Percentiles rank a stretch among this genome's conserved stretches.
These are phyloP conservation scores for Rhytidiadelphus loreus DNA, from an alignment of 225 moss, liverwort and hornwort genomes.

Conservation along the genomic window DNA sequence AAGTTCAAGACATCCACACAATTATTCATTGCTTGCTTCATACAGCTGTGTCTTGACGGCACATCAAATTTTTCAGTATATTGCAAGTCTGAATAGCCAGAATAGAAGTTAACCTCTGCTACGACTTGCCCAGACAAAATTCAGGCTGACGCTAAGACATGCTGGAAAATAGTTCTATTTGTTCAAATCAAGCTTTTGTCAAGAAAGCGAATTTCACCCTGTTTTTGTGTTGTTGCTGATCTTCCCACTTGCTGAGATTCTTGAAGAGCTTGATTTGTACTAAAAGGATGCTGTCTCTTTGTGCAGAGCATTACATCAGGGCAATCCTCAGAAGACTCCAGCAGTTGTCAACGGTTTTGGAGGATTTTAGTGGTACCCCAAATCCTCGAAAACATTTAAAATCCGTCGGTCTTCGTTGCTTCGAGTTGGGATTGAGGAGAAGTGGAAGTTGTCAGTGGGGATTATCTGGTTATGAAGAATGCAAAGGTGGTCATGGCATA, in stretches of 20 bases:
- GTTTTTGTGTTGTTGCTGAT: background rate
- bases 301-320: background rate
- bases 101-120: background rate
- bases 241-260: background rate
- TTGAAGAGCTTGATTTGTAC: background rate
- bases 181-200: background rate
- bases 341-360: background rate
- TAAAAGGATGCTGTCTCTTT: background rate
- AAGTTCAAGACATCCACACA: background rate
- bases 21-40: background rate
- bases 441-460: background rate
- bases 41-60: background rate
- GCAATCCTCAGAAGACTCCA: background rate
- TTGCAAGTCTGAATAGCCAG: background rate
- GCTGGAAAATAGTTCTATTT: background rate
- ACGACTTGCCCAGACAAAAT: background rate
- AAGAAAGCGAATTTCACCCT: background rate
- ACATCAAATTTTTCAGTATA: background rate
- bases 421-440: background rate
- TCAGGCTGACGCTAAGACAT: background rate
- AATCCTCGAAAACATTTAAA: background rate
- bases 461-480: background rate
- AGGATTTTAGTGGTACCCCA: background rate
- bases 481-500: conserved; percentile 1
- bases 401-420: background rate